These are phyloP conservation scores for Mikania micrantha DNA, from an alignment of 129 eudicot genomes.

Conservation along the genomic window DNA sequence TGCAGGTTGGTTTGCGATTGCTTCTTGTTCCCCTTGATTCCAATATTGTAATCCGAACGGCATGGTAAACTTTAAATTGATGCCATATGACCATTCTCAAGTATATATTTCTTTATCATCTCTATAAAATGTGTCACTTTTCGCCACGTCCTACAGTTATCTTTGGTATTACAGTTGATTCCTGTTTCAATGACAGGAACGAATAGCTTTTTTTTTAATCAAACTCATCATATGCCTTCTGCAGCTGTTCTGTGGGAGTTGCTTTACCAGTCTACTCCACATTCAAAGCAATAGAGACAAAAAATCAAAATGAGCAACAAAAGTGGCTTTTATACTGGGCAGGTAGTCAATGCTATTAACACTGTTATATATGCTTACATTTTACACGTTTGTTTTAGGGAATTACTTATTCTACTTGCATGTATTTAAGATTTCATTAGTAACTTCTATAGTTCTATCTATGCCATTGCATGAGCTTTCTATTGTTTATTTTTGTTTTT, in stretches of 20 bases:
- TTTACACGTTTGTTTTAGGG: background rate
- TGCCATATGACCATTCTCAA: background rate
- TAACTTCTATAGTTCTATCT: background rate
- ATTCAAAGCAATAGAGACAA: conserved; percentile 73
- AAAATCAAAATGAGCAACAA: conserved; percentile 63
- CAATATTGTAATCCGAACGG: conserved; percentile 75
- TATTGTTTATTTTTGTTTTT: background rate
- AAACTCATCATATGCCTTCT: conserved; percentile 15
- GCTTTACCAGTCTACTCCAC: conserved; percentile 85
- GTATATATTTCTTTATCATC: background rate
- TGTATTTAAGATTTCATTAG: background rate
- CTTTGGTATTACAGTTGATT: background rate
- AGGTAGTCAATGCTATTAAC: conserved; percentile 43
- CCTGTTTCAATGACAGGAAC: background rate
- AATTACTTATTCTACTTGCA: background rate
- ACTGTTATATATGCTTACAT: background rate
- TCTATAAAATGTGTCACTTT: background rate
- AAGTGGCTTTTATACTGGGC: conserved; percentile 96
- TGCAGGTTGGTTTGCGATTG: conserved; percentile 79
- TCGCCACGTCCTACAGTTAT: background rate
- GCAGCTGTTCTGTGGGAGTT: conserved; percentile 81
- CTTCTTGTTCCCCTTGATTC: conserved; percentile 79
- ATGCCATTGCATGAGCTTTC: background rate
- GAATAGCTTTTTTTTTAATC: background rate
- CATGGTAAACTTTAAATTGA: conserved; percentile 51